phyloP scores from a whole-genome alignment of 108 stramenopile species.

The Nannochloropsis salina region DNA sequence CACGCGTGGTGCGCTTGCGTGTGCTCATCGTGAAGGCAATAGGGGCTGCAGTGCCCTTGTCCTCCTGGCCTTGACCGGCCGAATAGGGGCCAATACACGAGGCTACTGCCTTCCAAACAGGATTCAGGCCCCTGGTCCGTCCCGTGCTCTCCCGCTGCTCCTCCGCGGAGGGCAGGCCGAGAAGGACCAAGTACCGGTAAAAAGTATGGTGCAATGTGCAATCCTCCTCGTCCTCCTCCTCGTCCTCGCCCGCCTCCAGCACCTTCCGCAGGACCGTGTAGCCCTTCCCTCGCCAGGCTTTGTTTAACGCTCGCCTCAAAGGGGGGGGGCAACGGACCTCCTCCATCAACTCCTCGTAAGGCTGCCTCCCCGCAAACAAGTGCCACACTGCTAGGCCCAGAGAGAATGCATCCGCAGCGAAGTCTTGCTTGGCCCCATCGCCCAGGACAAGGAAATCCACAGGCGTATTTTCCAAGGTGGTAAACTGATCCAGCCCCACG shows the following conservation, averaged over 20 bases:
- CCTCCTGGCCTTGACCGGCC: background rate
- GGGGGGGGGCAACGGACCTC: slow-evolving; percentile 62
- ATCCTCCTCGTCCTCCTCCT: slow-evolving; percentile 65
- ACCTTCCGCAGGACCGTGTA: background rate
- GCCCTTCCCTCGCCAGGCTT: slow-evolving; percentile 26
- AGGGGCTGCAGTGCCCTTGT: background rate
- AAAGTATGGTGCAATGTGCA: slow-evolving; percentile 81
- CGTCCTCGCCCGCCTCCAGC: slow-evolving; percentile 62
- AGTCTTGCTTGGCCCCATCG: slow-evolving; percentile 64
- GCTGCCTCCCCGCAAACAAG: slow-evolving; percentile 83
- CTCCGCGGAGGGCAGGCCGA: slow-evolving; percentile 32
- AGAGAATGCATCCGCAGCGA: slow-evolving; percentile 82
- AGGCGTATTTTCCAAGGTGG: slow-evolving; percentile 95
- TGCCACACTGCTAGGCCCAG: slow-evolving; percentile 90
- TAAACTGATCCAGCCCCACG: slow-evolving; percentile 82
- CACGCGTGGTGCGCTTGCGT: slow-evolving; percentile 1
- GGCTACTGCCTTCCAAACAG: slow-evolving; percentile 43
- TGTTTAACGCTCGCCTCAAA: slow-evolving; percentile 49
- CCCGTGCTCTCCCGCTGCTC: slow-evolving; percentile 1
- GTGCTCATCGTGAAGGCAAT: background rate
- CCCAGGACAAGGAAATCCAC: slow-evolving; percentile 85
- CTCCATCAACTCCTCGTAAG: slow-evolving; percentile 94
- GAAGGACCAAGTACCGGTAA: slow-evolving; percentile 62
- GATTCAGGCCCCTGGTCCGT: slow-evolving; percentile 28
- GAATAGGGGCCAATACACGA: slow-evolving; percentile 8